Evolutionary conservation across 352 stramenopile genomes (phyloP).

Genomic region (Globisporangium viniferum): DNA sequence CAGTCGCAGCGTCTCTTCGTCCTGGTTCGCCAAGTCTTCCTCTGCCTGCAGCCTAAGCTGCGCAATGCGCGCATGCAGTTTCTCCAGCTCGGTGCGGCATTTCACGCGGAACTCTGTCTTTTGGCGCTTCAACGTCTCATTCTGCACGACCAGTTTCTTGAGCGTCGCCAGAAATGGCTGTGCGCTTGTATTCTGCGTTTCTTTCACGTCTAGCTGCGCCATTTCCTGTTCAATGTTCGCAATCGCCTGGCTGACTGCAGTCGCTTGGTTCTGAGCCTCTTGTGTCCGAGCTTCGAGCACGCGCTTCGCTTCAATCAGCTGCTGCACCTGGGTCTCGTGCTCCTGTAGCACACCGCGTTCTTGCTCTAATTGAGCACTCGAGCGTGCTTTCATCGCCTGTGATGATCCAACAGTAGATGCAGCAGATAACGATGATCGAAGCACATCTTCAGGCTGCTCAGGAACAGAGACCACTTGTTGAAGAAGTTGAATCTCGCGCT

Average conservation of each 20-base stretch:
- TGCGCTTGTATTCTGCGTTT: slow-evolving; percentile 22
- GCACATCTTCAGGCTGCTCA: slow-evolving; percentile 12
- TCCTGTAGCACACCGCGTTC: slow-evolving; percentile 26
- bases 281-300: slow-evolving; percentile 30
- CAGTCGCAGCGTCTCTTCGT: background rate
- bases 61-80: slow-evolving; percentile 23
- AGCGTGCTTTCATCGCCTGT: background rate
- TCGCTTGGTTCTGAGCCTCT: slow-evolving; percentile 22
- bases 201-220: slow-evolving; percentile 31
- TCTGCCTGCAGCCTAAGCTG: background rate
- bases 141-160: slow-evolving; percentile 37
- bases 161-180: slow-evolving; percentile 30
- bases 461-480: slow-evolving; percentile 44
- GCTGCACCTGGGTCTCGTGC: slow-evolving; percentile 30
- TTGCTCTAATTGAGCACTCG: slow-evolving; percentile 7
- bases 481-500: slow-evolving; percentile 48
- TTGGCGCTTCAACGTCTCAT: slow-evolving; percentile 52
- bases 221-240: slow-evolving; percentile 38
- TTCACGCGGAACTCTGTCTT: slow-evolving; percentile 43
- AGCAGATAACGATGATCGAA: background rate
- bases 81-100: slow-evolving; percentile 41
- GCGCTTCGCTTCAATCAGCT: slow-evolving; percentile 48
- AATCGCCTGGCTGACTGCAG: slow-evolving; percentile 29
- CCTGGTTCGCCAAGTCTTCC: background rate
- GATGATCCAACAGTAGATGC: background rate